Percentiles rank a stretch among this genome's conserved stretches.
phyloP scores from a whole-genome alignment of 352 stramenopile genomes.

The Globisporangium spinosum region DNA sequence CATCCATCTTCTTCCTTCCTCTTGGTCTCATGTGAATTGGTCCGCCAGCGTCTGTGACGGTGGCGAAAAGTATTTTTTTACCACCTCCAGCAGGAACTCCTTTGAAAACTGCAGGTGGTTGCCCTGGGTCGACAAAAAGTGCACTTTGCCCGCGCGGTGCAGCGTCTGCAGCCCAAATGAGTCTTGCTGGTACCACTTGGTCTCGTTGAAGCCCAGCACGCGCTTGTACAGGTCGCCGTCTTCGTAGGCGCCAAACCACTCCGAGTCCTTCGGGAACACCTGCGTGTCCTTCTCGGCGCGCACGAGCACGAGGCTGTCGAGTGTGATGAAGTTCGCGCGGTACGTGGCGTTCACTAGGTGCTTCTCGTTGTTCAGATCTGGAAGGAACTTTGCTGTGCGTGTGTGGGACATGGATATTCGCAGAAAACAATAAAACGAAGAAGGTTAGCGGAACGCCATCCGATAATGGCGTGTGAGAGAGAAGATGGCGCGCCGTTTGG shows the following conservation, averaged over 20 bases:
- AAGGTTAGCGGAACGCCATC: background rate
- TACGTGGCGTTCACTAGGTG: slow-evolving; percentile 66
- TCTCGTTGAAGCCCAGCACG: slow-evolving; percentile 90
- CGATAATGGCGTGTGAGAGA: background rate
- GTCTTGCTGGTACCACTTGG: slow-evolving; percentile 90
- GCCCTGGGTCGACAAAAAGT: slow-evolving; percentile 86
- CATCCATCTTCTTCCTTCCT: background rate
- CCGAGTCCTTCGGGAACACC: slow-evolving; percentile 83
- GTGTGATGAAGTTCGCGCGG: slow-evolving; percentile 85
- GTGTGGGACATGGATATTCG: background rate
- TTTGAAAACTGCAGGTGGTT: slow-evolving; percentile 90
- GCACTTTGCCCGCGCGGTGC: slow-evolving; percentile 82
- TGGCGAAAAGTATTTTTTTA: slow-evolving; percentile 74
- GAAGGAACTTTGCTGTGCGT: slow-evolving; percentile 60
- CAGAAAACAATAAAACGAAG: background rate
- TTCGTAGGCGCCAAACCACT: slow-evolving; percentile 85
- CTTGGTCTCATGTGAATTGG: background rate
- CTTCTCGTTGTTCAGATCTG: slow-evolving; percentile 92
- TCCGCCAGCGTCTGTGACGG: background rate
- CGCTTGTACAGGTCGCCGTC: slow-evolving; percentile 65
- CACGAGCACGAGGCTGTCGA: slow-evolving; percentile 88
- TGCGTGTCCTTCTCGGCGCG: slow-evolving; percentile 88
- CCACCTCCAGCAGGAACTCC: slow-evolving; percentile 75
- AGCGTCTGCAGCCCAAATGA: slow-evolving; percentile 90
- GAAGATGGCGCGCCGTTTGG: background rate